Evolutionary conservation across 2,329 filamentous ascomycete species (phyloP).

Genomic region (Cryphonectria nitschkei): DNA sequence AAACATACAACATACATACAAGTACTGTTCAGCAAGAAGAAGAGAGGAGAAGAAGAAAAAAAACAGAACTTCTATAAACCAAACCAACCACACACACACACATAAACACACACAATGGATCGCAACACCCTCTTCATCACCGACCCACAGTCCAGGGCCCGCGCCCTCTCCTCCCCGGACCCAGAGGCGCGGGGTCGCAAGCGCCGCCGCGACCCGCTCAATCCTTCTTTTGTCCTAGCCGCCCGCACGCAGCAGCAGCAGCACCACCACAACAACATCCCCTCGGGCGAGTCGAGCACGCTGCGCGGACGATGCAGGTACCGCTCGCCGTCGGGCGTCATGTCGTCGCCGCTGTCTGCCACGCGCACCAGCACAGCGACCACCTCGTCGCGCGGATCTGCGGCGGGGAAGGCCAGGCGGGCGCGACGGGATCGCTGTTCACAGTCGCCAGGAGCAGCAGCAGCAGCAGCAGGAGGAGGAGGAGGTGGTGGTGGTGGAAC

Average conservation of each 20-base stretch:
- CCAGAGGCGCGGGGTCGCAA: slow-evolving; percentile 43
- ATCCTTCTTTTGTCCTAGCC: slow-evolving; percentile 31
- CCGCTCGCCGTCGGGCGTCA: slow-evolving; percentile 42
- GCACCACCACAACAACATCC: slow-evolving; percentile 30
- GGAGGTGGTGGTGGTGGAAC: background rate
- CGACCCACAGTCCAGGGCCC: slow-evolving; percentile 24
- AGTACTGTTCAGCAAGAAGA: too few relatives aligned
- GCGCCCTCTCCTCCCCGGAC: slow-evolving; percentile 37
- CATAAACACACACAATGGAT: slow-evolving; percentile 16
- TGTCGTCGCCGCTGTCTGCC: slow-evolving; percentile 39
- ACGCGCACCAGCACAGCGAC: background rate
- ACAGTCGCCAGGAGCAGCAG: background rate
- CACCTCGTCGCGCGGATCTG: background rate
- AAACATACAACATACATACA: too few relatives aligned
- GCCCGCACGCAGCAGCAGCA: slow-evolving; percentile 31
- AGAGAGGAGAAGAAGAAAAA: background rate
- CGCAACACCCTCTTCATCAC: slow-evolving; percentile 9
- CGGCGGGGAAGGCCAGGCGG: background rate
- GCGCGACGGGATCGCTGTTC: background rate
- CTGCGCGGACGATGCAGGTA: slow-evolving; percentile 46
- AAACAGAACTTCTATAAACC: background rate
- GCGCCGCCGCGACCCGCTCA: slow-evolving; percentile 40
- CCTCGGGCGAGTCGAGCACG: slow-evolving; percentile 44
- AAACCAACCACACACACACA: background rate
- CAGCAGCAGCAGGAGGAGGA: background rate